Percentiles rank a stretch among this genome's conserved stretches.
phyloP scores from a whole-genome alignment of 305 asterid species.

The Striga hermonthica region DNA sequence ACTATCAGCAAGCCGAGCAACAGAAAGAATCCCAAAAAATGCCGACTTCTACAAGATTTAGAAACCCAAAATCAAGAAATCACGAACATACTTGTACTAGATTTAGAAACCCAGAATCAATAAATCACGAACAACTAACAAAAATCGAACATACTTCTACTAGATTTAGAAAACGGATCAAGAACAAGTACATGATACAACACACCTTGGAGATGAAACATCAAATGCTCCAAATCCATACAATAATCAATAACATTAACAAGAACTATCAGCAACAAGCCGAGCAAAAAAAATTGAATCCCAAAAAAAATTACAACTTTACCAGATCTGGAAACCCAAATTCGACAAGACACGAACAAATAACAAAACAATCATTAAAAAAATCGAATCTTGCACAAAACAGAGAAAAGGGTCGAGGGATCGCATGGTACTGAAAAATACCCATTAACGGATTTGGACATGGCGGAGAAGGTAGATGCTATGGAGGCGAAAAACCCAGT shows the following conservation, averaged over 20 bases:
- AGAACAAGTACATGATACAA: no score
- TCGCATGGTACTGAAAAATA: slow-evolving; percentile 19
- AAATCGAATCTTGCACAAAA: not conserved
- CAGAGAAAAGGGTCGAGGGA: not conserved
- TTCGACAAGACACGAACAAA: not conserved
- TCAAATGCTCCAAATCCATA: not conserved
- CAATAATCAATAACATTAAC: not conserved
- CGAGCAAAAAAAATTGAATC: no score
- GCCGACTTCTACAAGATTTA: not conserved
- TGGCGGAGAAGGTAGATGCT: slow-evolving; percentile 51
- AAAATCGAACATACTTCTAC: no score
- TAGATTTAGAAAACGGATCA: no score
- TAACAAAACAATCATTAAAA: slow-evolving; percentile 1
- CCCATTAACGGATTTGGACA: slow-evolving; percentile 67
- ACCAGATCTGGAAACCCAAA: not conserved
- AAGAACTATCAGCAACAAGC: no score
- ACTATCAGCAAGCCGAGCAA: no score
- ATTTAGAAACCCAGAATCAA: not conserved
- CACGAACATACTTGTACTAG: not conserved
- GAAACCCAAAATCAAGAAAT: no score
- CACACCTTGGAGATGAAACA: no score
- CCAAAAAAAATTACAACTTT: not conserved
- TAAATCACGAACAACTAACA: no score
- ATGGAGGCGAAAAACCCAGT: slow-evolving; percentile 60
- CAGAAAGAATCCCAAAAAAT: no score